These are phyloP conservation scores for Luzula sylvatica DNA, from an alignment of 176 grass and related monocot species.

Conservation along the genomic window DNA sequence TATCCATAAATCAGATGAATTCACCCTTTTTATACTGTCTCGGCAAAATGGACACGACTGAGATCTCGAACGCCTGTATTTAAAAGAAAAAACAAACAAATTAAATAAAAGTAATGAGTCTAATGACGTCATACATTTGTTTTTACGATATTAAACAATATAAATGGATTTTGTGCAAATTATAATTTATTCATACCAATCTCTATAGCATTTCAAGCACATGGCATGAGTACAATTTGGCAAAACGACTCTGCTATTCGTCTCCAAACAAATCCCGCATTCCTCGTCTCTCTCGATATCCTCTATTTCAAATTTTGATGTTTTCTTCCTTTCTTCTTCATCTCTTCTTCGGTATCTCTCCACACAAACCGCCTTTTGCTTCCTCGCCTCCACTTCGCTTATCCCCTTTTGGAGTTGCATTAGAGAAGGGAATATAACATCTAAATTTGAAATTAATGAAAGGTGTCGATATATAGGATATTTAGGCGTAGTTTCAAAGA, in stretches of 20 bases:
- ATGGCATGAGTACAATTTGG: conserved; percentile 88
- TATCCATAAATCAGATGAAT: conserved; percentile 36
- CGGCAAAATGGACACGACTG: conserved; percentile 46
- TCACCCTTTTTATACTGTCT: conserved; percentile 34
- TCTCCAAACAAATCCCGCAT: conserved; percentile 95
- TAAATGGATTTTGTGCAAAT: too few species aligned
- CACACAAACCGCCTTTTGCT: conserved; percentile 49
- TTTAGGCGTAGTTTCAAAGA: too few species aligned
- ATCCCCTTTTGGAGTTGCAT: conserved; percentile 83
- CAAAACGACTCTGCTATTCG: conserved; percentile 90
- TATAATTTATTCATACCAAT: conserved; percentile 67
- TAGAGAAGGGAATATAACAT: conserved; percentile 83
- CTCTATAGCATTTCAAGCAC: conserved; percentile 93
- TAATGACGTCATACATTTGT: too few species aligned
- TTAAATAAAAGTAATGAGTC: too few species aligned
- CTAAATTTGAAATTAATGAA: not conserved
- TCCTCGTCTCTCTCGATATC: conserved; percentile 80
- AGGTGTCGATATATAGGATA: too few species aligned
- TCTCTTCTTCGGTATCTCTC: conserved; percentile 65
- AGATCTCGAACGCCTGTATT: conserved; percentile 34
- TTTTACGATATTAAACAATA: too few species aligned
- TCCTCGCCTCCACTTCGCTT: conserved; percentile 56
- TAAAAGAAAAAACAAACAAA: conserved; percentile 1
- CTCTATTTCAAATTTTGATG: conserved; percentile 49
- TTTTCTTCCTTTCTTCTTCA: conserved; percentile 26